These are phyloP conservation scores for Alisma plantagoaquatica DNA, from an alignment of 106 monocot genomes.

Conservation along the genomic window DNA sequence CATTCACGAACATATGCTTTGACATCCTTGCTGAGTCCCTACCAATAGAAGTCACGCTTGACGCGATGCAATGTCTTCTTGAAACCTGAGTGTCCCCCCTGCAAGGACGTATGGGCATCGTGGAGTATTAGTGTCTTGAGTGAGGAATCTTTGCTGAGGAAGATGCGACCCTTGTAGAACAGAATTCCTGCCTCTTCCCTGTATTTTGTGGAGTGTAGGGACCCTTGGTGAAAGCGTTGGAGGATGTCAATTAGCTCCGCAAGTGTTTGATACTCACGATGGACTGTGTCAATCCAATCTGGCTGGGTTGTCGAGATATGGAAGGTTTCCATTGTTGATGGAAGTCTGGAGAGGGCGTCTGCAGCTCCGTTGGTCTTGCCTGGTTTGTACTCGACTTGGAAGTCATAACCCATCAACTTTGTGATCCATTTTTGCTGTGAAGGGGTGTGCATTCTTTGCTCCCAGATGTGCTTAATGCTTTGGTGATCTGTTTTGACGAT, in stretches of 20 bases:
- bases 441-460: neutral
- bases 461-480: neutral
- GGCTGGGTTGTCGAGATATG: neutral
- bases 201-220: neutral
- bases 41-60: neutral
- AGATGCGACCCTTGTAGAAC: neutral
- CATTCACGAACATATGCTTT: neutral
- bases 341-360: neutral
- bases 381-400: neutral
- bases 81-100: neutral
- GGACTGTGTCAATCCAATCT: neutral
- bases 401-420: neutral
- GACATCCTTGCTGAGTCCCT: neutral
- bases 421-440: neutral
- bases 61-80: neutral
- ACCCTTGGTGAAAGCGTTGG: neutral
- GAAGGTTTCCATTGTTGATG: too few species aligned
- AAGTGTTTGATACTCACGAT: neutral
- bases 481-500: neutral
- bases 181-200: neutral
- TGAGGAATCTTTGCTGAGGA: neutral
- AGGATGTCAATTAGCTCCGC: too few species aligned
- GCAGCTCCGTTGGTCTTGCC: neutral
- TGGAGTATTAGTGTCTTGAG: neutral
- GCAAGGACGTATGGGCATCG: neutral